Percentiles rank a stretch among this genome's conserved stretches.
phyloP scores from a whole-genome alignment of 106 monocot species.

The Platanthera guangdongensis region DNA sequence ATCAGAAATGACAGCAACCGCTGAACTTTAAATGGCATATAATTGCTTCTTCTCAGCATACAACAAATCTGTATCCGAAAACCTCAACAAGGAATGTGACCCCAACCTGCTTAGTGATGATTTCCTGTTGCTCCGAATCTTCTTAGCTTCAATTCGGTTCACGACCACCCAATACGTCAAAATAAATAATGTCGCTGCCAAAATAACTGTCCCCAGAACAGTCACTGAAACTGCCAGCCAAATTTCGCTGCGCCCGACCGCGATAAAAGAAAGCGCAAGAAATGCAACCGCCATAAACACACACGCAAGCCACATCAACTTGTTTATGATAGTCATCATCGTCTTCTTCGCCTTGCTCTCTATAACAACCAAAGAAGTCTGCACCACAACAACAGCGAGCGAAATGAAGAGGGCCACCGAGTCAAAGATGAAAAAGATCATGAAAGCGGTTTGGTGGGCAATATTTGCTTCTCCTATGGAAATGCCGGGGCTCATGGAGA shows the following conservation, averaged over 20 bases:
- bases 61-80: conserved; percentile 25
- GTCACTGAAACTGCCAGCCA: conserved; percentile 74
- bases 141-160: conserved; percentile 60
- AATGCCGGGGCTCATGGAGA: conserved; percentile 28
- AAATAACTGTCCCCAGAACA: conserved; percentile 53
- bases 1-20: background rate
- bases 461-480: conserved; percentile 71
- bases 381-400: conserved; percentile 83
- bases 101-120: conserved; percentile 44
- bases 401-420: conserved; percentile 86
- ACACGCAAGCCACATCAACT: conserved; percentile 92
- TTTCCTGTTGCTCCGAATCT: conserved; percentile 40
- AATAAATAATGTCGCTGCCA: conserved; percentile 59
- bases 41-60: conserved; percentile 54
- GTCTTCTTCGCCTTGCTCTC: conserved; percentile 82
- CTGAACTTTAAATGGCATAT: conserved; percentile 56
- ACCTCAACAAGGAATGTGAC: conserved; percentile 37
- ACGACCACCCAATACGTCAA: conserved; percentile 76
- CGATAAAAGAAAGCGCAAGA: conserved; percentile 66
- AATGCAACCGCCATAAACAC: conserved; percentile 64
- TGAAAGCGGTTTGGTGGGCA: conserved; percentile 47
- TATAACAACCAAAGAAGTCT: conserved; percentile 80
- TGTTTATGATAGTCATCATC: conserved; percentile 94
- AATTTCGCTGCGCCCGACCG: conserved; percentile 41
- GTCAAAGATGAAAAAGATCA: conserved; percentile 86